Evolutionary conservation across 345 rosid genomes (phyloP), one percentile per base, ranked within the genome.

Genomic region (Camelina neglecta): DNA sequence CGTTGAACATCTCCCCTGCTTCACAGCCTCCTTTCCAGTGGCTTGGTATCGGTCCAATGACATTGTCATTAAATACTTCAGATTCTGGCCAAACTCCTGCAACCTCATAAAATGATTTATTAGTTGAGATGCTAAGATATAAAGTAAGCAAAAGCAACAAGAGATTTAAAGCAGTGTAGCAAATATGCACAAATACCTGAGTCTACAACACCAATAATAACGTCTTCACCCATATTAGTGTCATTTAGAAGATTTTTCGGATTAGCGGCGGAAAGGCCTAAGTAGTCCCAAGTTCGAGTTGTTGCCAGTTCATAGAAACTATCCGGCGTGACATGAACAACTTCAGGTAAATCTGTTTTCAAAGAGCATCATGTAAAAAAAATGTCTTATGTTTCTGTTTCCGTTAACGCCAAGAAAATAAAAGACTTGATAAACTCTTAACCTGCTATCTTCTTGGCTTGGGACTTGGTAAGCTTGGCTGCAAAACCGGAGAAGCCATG

Each of bases 401-500:
- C n/a, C 18, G 18, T 0, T 1, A n/a, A 53, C 11, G 45, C 68
- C 24, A 26, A 63, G 35, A 71, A 35, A 24, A 23, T 2, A 3
- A 5, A 31, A 65, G 29, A 65, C 18, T 24, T 23, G 0, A n/a
- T 21, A 15, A 39, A 49, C 47, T 12, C 11, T 41, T 41, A 77
- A 80, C 85, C 78, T 2, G 88, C 83, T 24, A 85, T 20, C 35
- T 66, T 47, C 47, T 71, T 79, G 4, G 83, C 85, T 62, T 86
- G 81, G 35, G 78, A 81, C 10, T 85, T 79, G 35, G 81, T 83
- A 36, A 88, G 80, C 53, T 67, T 70, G 12, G 90, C 90, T 1
- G 86, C 83, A 6, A 89, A 83, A 49, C 90, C 90, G 20, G 86
- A 84, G 69, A 89, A 81, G 47, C 80, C 76, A 33, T 75, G 82